Evolutionary conservation across 768 basidiomycete genomes (phyloP).

Genomic region (Agaricus subrufescens): DNA sequence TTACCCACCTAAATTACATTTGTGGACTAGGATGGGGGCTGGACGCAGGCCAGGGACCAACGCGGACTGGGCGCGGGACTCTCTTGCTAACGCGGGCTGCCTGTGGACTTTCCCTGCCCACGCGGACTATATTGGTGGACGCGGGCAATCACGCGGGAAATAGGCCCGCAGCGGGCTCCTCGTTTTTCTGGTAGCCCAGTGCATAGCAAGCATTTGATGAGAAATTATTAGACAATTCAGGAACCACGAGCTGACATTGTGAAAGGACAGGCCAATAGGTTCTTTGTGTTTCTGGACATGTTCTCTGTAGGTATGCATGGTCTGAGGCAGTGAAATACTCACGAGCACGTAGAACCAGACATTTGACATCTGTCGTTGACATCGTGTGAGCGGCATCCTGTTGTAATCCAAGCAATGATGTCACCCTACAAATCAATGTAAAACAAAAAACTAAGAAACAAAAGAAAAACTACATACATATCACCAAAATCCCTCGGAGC

Average conservation of each 20-base stretch:
- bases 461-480: conserved; percentile 45
- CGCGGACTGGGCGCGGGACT: too few species aligned
- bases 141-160: too few species aligned
- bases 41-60: too few species aligned
- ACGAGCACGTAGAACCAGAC: conserved; percentile 72
- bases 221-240: conserved; percentile 21
- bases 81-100: too few species aligned
- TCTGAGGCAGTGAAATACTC: conserved; percentile 22
- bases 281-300: conserved; percentile 64
- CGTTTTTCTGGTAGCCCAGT: too few species aligned
- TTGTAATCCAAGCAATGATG: conserved; percentile 60
- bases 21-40: too few species aligned
- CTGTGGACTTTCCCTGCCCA: too few species aligned
- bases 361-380: conserved; percentile 55
- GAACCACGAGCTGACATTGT: conserved; percentile 64
- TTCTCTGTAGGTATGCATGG: background rate
- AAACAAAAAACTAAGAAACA: background rate
- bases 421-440: conserved; percentile 38
- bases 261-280: conserved; percentile 79
- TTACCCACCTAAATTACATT: too few species aligned
- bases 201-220: background rate
- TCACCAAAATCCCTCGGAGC: conserved; percentile 73
- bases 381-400: conserved; percentile 67
- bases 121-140: too few species aligned
- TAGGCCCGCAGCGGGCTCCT: too few species aligned